Evolutionary conservation across 2,329 filamentous ascomycete genomes (phyloP).

Genomic region (Emergomyces africanus): DNA sequence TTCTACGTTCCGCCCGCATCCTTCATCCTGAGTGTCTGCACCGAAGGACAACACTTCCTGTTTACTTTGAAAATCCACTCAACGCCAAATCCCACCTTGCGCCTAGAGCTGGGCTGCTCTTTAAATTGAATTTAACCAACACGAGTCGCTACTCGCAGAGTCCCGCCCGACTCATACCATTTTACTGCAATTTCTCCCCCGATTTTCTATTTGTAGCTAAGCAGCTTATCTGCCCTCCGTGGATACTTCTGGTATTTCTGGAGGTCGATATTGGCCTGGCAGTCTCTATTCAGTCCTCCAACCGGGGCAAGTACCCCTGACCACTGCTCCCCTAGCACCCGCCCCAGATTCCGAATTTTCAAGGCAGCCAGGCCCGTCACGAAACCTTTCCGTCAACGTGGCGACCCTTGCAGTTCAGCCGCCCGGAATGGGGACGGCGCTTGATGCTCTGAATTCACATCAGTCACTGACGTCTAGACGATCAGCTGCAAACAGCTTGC

Average conservation of each 20-base stretch:
- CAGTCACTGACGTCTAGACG: slow-evolving; percentile 59
- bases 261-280: slow-evolving; percentile 37
- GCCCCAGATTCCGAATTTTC: slow-evolving; percentile 26
- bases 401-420: slow-evolving; percentile 49
- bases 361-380: slow-evolving; percentile 28
- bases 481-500: slow-evolving; percentile 55
- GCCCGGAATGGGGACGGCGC: slow-evolving; percentile 49
- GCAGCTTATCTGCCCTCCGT: slow-evolving; percentile 30
- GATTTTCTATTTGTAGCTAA: not conserved
- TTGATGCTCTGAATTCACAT: slow-evolving; percentile 48
- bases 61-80: not conserved
- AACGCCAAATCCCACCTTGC: not conserved
- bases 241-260: slow-evolving; percentile 36
- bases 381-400: slow-evolving; percentile 43
- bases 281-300: slow-evolving; percentile 21
- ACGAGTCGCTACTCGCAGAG: not conserved
- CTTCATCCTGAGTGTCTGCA: no score
- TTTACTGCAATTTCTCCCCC: not conserved
- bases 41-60: not conserved
- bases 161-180: not conserved
- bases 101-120: no score
- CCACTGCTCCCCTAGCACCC: slow-evolving; percentile 28
- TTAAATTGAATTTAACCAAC: not conserved
- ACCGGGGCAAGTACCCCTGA: slow-evolving; percentile 24
- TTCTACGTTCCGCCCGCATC: not conserved